Percentiles rank a stretch among this genome's conserved stretches.
Evolutionary conservation across 306 rosid species (phyloP).

Genomic region (Medicago ruthenica): DNA sequence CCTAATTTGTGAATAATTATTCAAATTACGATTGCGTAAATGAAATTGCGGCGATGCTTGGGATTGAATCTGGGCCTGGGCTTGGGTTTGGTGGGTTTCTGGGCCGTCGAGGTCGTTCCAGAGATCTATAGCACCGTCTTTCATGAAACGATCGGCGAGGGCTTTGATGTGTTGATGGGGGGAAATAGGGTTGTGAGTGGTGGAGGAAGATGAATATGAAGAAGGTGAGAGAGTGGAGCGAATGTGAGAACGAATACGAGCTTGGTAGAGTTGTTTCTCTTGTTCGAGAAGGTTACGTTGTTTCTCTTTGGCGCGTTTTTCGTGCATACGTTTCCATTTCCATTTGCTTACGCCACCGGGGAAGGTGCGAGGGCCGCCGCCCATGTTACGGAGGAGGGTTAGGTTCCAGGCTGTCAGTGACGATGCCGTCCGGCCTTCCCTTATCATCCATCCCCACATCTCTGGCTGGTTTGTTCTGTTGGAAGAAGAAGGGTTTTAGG

Average conservation of each 20-base stretch:
- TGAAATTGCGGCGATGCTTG: constrained; percentile 38
- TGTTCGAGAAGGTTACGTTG: constrained; percentile 69
- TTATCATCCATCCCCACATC: constrained; percentile 59
- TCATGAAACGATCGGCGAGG: constrained; percentile 83
- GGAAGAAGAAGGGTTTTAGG: background rate
- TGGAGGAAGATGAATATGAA: constrained; percentile 42
- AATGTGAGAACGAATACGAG: constrained; percentile 85
- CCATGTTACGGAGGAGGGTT: constrained; percentile 65
- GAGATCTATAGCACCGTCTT: constrained; percentile 76
- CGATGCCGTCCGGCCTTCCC: constrained; percentile 46
- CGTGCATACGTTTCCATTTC: constrained; percentile 99
- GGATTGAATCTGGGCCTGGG: background rate
- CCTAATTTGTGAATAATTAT: constrained; percentile 45
- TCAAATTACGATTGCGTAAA: constrained; percentile 40
- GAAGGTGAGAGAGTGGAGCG: constrained; percentile 64
- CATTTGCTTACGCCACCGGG: constrained; percentile 92
- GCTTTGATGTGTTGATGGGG: constrained; percentile 69
- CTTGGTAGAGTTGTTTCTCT: constrained; percentile 85
- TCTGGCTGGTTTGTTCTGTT: constrained; percentile 1
- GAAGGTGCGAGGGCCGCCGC: constrained; percentile 94
- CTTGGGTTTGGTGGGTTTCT: constrained; percentile 27
- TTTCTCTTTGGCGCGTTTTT: constrained; percentile 81
- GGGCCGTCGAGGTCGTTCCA: constrained; percentile 89
- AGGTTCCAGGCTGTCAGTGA: constrained; percentile 48
- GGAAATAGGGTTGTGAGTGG: constrained; percentile 63